Percentiles rank a stretch among this genome's conserved stretches.
Evolutionary conservation across 1,139 yeast genomes (phyloP).

Genomic region (Diutina neorugosa): DNA sequence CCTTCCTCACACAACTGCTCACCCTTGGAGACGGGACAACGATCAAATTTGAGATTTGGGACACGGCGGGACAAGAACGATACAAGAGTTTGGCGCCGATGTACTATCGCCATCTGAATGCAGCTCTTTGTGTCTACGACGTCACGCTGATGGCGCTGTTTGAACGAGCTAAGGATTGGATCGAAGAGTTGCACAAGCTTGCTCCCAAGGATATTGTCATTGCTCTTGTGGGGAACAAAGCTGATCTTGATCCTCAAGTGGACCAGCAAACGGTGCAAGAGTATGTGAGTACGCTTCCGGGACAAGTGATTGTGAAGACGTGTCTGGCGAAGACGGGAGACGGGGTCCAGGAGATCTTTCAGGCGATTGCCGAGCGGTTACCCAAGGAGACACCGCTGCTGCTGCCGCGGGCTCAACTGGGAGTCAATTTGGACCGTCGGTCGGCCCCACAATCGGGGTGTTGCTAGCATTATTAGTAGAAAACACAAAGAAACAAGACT

Average conservation of each 20-base stretch:
- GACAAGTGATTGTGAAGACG: neutral
- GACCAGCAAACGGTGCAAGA: neutral
- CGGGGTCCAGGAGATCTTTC: conserved; percentile 32
- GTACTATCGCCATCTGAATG: conserved; percentile 11
- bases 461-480: neutral
- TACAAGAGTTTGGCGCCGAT: conserved; percentile 11
- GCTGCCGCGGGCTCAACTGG: neutral
- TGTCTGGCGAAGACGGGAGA: conserved; percentile 38
- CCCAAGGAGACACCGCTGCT: conserved; percentile 24
- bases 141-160: conserved; percentile 48
- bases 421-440: conserved; percentile 2
- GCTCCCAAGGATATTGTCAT: conserved; percentile 78
- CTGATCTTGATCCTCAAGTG: neutral
- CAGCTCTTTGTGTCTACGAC: conserved; percentile 11
- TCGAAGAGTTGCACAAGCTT: conserved; percentile 85
- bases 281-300: neutral
- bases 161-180: conserved; percentile 90
- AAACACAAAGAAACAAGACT: too few relatives aligned
- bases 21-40: conserved; percentile 8
- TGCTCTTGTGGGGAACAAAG: conserved; percentile 47
- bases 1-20: conserved; percentile 83
- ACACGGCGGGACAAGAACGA: conserved; percentile 11
- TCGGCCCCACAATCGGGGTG: neutral
- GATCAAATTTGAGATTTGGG: conserved; percentile 11
- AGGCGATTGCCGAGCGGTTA: conserved; percentile 29